These are phyloP conservation scores for Ormosia semicastrata DNA, from an alignment of 306 rosid species.

Conservation along the genomic window DNA sequence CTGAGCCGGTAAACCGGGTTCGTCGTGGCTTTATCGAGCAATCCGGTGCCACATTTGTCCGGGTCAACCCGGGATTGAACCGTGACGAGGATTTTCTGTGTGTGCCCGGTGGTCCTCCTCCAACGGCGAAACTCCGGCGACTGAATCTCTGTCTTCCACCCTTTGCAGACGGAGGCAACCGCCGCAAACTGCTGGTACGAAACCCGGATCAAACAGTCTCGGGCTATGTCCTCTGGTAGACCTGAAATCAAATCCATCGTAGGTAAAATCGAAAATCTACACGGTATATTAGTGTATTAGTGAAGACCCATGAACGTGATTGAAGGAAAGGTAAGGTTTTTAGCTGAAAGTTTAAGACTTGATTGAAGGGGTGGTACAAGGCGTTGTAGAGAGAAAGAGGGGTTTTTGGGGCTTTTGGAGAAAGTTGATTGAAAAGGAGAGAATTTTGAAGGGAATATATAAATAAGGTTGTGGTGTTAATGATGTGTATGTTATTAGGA, in stretches of 20 bases:
- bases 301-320: background rate
- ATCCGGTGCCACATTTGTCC: slow-evolving; percentile 5
- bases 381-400: background rate
- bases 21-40: slow-evolving; percentile 6
- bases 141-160: slow-evolving; percentile 57
- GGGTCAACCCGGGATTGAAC: slow-evolving; percentile 51
- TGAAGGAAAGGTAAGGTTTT: background rate
- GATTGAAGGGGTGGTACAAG: background rate
- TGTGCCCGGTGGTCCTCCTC: slow-evolving; percentile 32
- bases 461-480: background rate
- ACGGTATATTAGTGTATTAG: background rate
- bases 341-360: background rate
- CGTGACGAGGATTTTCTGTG: slow-evolving; percentile 51
- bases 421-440: background rate
- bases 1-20: slow-evolving; percentile 52
- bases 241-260: slow-evolving; percentile 67
- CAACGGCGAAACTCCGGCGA: slow-evolving; percentile 56
- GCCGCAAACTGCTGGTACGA: slow-evolving; percentile 40
- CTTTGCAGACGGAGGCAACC: slow-evolving; percentile 45
- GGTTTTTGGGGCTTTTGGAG: background rate
- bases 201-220: slow-evolving; percentile 56
- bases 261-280: background rate
- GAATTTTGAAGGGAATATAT: background rate
- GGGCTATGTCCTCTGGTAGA: slow-evolving; percentile 66
- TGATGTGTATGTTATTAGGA: background rate